phyloP scores from a whole-genome alignment of 2,329 filamentous ascomycete genomes.

The Fusarium scirpi region DNA sequence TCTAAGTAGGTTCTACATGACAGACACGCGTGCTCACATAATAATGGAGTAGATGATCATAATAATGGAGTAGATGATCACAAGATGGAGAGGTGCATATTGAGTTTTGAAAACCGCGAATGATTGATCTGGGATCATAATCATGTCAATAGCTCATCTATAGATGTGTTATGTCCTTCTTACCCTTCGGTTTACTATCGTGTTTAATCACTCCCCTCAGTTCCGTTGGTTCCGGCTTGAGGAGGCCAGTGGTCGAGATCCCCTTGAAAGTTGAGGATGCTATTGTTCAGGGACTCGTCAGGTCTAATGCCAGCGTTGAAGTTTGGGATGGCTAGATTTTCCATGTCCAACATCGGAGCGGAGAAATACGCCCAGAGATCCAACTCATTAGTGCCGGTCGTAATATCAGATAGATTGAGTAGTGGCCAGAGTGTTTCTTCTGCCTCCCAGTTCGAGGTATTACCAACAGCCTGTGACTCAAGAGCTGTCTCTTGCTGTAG shows the following conservation, averaged over 20 bases:
- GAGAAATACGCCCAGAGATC: slow-evolving; percentile 18
- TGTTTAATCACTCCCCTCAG: neutral
- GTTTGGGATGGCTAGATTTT: neutral
- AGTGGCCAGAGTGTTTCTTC: slow-evolving; percentile 3
- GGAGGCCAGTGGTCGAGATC: slow-evolving; percentile 1
- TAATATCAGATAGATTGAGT: neutral
- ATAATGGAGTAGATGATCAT: too few relatives aligned
- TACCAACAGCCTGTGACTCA: neutral
- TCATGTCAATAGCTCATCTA: neutral
- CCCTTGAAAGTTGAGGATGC: slow-evolving; percentile 13
- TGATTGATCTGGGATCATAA: neutral
- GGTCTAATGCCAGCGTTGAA: neutral
- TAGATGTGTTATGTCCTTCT: neutral
- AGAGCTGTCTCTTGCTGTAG: neutral
- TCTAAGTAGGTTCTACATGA: too few relatives aligned
- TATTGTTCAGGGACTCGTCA: neutral
- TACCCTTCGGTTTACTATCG: rapidly evolving
- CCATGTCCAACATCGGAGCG: slow-evolving; percentile 2
- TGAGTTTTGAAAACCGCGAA: neutral
- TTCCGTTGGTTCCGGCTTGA: neutral
- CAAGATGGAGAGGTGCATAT: too few relatives aligned
- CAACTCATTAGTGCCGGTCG: neutral
- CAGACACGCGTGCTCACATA: too few relatives aligned
- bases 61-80: too few relatives aligned
- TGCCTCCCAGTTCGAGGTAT: neutral